Evolutionary conservation across 2,329 filamentous ascomycete genomes (phyloP), one percentile per base, ranked within the genome.

Genomic region (Fusarium anguioides): DNA sequence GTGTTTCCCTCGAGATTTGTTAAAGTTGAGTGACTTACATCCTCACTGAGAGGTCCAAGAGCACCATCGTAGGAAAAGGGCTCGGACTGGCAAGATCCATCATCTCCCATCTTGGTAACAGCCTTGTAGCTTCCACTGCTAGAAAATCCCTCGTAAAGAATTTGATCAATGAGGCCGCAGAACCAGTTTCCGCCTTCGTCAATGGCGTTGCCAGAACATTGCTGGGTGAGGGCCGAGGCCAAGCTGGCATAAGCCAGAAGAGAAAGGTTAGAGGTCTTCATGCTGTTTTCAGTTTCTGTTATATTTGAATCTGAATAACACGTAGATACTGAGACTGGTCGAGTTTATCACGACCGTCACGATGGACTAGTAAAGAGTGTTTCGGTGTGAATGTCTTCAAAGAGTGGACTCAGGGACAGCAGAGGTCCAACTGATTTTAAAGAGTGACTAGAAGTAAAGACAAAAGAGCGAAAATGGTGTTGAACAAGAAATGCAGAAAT

Each of bases 41-140:
- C 90, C 75, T 91, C 88, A 63, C 91, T 84, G 31, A 93, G 82
- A 8, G 91, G 91, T 26, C 89, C 85, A 49, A 92, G 79, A 37
- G 84, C 81, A 15, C 91, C 90, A 12, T 78, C 81, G 73, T 88
- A 93, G 1, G 76, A 57, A 60, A 84, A 79, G 17, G 82, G 78
- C 35, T 81, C 75, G 64, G 82, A 86, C 8, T 78, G 70, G 76
- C 91, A 94, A 20, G 80, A 72, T 37, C 85, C 86, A 46, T 78
- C 74, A 17, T 80, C 70, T 60, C 85, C 81, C 86, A 94, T 92
- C 52, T 74, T 72, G 24, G 82, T 86, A 33, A 94, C 85, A 53
- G 85, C 84, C 60, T 91, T 84, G 81, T 92, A 94, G 41, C 79
- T 80, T 36, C 91, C 90, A 40, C 82, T 70, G 46, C 81, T 81